Evolutionary conservation across 2,329 filamentous ascomycete genomes (phyloP), one percentile per base, ranked within the genome.

Genomic region (Chlorencoelia australis): DNA sequence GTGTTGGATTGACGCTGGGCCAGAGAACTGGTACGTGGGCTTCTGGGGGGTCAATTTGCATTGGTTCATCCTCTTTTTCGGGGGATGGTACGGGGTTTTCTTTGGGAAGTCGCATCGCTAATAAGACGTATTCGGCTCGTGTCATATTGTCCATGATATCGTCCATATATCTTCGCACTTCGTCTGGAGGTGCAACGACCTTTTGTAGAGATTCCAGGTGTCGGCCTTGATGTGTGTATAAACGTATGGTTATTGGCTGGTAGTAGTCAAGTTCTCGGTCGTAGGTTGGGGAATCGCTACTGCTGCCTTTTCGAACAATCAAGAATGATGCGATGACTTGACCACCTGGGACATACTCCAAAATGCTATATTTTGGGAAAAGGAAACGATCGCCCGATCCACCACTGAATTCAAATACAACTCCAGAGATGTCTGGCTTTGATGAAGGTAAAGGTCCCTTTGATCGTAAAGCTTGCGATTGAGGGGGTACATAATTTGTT

Each of bases 301-400:
- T 66, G 47, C 75, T 79, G 19, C 78, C 82, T 55, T 79, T 80
- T 32, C 81, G 76, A 5, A 84, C 80, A 41, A 88, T 75, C 8
- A 91, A 64, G 52, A 89, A 91, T 1, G 82, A 88, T 3, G 79
- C 79, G 28, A 86, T 69, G 2, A 83, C 70, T 33, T 74, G 71
- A 2, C 72, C 71, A 4, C 58, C 57, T n/a, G 67, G 66, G 2
- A 78, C 62, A 51, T 75, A 78, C 54, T 91, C 82, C 33, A 89
- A 57, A 21, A 89, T 79, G 57, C 79, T 82, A 53, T 82, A 80
- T 47, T 79, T 82, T 2, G 84, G 84, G 45, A 91, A 88, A 31
- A 85, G 62, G 54, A 83, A 88, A 17, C 82, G 73, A 55, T 89
- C 83, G 30, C 81, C 82, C 3, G 65, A 75, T 21, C 77, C 77